Conservation (phyloP, 2,329 filamentous ascomycete species). For the Aplosporella prunicola region DNA sequence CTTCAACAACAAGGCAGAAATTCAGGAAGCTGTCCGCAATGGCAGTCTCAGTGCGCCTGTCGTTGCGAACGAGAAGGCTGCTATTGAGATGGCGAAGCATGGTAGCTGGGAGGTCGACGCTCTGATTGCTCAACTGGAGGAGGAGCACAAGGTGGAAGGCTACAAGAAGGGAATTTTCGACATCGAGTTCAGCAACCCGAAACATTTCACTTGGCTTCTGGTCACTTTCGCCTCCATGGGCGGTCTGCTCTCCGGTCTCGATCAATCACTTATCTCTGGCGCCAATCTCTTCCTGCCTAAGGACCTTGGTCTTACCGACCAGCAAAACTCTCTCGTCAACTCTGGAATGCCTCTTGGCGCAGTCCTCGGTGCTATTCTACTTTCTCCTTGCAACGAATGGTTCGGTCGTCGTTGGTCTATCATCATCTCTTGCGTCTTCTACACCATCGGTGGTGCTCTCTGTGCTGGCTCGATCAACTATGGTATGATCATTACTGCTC, state of each 20-base stretch:
- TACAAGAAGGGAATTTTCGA: constrained; percentile 40
- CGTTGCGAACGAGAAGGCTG: constrained; percentile 6
- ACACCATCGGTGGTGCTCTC: constrained; percentile 60
- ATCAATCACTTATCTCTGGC: constrained; percentile 64
- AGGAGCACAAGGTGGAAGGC: constrained; percentile 26
- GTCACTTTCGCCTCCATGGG: constrained; percentile 68
- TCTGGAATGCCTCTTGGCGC: constrained; percentile 63
- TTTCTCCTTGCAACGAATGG: constrained; percentile 58
- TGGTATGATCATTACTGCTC: constrained; percentile 60
- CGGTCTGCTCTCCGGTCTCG: constrained; percentile 60
- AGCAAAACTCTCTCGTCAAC: constrained; percentile 57
- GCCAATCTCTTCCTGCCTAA: constrained; percentile 57
- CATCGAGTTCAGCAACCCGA: constrained; percentile 51
- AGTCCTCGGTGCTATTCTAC: constrained; percentile 57
- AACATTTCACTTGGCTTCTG: constrained; percentile 57
- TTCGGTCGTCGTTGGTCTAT: constrained; percentile 60
- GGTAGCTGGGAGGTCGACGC: constrained; percentile 36
- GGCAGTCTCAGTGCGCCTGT: constrained; percentile 4
- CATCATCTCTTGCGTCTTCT: constrained; percentile 58
- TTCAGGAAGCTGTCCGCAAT: constrained; percentile 7
- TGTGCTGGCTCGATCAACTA: constrained; percentile 60
- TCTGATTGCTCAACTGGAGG: constrained; percentile 33
- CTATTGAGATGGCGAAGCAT: constrained; percentile 10
- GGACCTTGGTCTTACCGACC: constrained; percentile 44
- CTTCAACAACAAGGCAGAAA: background rate